Evolutionary conservation across 148 eudicot genomes (phyloP).

Genomic region (Fagopyrum homotropicum): DNA sequence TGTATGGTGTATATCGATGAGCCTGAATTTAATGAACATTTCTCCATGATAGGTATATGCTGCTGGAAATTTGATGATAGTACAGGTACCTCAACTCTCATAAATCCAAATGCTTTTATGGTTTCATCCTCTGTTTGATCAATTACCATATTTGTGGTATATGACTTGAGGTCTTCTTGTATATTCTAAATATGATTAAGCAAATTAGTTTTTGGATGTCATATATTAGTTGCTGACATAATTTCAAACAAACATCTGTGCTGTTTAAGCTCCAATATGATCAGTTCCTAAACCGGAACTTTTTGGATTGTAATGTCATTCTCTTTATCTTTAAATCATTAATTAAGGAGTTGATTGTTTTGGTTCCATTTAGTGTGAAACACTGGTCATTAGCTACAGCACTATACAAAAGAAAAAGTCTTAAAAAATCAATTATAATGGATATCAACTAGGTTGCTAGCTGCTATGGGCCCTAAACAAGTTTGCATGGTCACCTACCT

Average conservation of each 20-base stretch:
- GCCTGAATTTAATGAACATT: not conserved
- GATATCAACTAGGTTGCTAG: not conserved
- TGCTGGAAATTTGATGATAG: not conserved
- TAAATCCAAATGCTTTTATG: not conserved
- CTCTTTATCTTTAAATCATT: not conserved
- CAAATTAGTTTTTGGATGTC: not conserved
- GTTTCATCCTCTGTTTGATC: not conserved
- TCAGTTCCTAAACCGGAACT: not conserved
- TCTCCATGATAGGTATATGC: not conserved
- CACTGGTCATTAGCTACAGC: not conserved
- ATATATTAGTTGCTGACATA: not conserved
- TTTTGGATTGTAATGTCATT: not conserved
- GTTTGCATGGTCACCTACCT: not conserved
- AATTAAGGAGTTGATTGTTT: not conserved
- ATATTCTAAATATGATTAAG: not conserved
- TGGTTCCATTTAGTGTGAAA: not conserved
- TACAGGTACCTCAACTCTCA: not conserved
- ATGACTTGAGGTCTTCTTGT: not conserved
- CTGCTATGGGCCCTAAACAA: not conserved
- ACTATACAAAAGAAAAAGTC: not conserved
- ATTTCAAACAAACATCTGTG: not conserved
- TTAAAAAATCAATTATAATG: not conserved
- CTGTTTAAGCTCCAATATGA: not conserved
- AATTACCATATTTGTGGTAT: not conserved
- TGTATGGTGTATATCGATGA: not conserved